phyloP scores from a whole-genome alignment of 164 flowering plant genomes.

The Cinnamomum chago region DNA sequence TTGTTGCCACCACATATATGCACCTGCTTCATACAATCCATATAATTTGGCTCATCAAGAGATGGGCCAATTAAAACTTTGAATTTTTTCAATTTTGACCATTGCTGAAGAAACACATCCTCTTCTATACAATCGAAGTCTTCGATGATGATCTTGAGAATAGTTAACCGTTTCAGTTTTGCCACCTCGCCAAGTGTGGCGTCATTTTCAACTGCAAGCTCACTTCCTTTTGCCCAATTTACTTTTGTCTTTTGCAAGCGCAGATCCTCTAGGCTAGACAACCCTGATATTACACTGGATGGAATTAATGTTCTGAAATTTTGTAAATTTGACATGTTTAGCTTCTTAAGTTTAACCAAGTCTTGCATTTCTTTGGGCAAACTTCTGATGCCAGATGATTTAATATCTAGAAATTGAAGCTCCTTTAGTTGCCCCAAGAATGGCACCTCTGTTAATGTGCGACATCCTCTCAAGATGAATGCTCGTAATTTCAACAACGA shows the following conservation, averaged over 20 bases:
- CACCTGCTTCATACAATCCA: neutral
- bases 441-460: neutral
- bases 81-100: neutral
- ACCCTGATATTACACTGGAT: neutral
- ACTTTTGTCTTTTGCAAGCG: neutral
- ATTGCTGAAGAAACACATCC: neutral
- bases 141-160: neutral
- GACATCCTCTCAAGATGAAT: neutral
- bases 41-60: too few species aligned
- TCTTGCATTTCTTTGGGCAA: neutral
- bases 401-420: conserved; percentile 5
- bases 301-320: neutral
- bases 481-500: neutral
- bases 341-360: conserved; percentile 3
- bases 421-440: neutral
- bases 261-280: neutral
- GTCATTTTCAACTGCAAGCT: neutral
- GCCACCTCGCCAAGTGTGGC: neutral
- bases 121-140: neutral
- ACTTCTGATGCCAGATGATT: neutral
- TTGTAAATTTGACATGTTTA: neutral
- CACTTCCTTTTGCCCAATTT: conserved; percentile 2
- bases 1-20: neutral
- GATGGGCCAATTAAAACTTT: neutral
- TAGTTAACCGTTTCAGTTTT: neutral